Evolutionary conservation across 2,329 filamentous ascomycete species (phyloP).

Genomic region (Paecilomyces sp.): DNA sequence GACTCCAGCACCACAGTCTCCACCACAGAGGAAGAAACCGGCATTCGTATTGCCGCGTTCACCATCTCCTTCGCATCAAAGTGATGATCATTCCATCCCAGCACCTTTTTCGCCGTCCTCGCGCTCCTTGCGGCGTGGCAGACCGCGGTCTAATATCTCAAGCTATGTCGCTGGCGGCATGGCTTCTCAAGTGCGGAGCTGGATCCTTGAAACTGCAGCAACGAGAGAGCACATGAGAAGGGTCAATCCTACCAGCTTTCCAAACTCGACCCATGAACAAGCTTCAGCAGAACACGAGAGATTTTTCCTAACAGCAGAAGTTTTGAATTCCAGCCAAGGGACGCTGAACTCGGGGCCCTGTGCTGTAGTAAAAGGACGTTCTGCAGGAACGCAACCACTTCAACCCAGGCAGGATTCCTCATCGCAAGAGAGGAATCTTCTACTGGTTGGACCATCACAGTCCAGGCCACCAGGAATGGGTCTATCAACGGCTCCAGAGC

Average conservation of each 20-base stretch:
- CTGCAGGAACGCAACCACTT: not conserved
- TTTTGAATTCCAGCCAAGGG: conserved; percentile 1
- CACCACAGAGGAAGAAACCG: conserved; percentile 21
- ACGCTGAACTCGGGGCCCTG: conserved; percentile 5
- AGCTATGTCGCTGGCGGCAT: conserved; percentile 31
- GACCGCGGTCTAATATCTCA: conserved; percentile 12
- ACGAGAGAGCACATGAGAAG: conserved; percentile 16
- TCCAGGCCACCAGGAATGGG: not conserved
- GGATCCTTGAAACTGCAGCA: conserved; percentile 32
- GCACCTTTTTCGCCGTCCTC: conserved; percentile 31
- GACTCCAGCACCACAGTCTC: conserved; percentile 8
- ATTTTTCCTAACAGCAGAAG: conserved; percentile 1
- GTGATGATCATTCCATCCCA: conserved; percentile 14
- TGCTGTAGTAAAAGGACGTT: conserved; percentile 1
- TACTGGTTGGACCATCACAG: conserved; percentile 18
- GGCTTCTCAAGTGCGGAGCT: conserved; percentile 33
- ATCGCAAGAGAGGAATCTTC: conserved; percentile 10
- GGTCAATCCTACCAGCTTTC: not conserved
- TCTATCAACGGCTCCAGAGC: not conserved
- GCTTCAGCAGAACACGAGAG: not conserved
- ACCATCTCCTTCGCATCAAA: conserved; percentile 19
- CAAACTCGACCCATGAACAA: not conserved
- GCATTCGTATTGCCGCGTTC: conserved; percentile 31
- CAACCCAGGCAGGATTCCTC: not conserved
- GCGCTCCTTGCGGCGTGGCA: conserved; percentile 21